Evolutionary conservation across 2,329 filamentous ascomycete genomes (phyloP).

Genomic region (Aschersonia sp.): DNA sequence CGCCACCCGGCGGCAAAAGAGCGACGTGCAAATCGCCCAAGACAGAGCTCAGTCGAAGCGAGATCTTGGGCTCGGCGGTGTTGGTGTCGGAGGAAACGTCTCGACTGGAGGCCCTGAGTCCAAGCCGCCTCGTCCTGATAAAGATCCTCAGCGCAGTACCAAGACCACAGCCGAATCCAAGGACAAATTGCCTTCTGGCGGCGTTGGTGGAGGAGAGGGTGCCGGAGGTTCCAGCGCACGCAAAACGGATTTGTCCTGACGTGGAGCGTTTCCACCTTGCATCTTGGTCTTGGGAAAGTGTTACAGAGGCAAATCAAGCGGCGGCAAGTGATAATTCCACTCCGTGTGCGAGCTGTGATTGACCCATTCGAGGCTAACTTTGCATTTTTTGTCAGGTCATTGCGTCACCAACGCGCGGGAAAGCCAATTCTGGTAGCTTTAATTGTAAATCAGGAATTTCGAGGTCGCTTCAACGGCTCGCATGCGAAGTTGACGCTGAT

Average conservation of each 20-base stretch:
- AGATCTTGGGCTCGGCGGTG: slow-evolving; percentile 15
- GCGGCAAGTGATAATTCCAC: too few relatives aligned
- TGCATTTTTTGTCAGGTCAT: too few relatives aligned
- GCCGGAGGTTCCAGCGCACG: slow-evolving; percentile 14
- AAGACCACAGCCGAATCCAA: slow-evolving; percentile 10
- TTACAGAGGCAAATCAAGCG: too few relatives aligned
- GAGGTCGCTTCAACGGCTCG: too few relatives aligned
- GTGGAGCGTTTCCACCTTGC: not conserved
- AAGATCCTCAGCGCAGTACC: slow-evolving; percentile 8
- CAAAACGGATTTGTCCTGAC: slow-evolving; percentile 11
- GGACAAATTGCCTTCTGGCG: slow-evolving; percentile 18
- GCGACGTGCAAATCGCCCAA: slow-evolving; percentile 5
- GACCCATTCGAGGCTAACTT: too few relatives aligned
- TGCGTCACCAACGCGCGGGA: too few relatives aligned
- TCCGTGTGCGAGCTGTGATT: too few relatives aligned
- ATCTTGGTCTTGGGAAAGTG: too few relatives aligned
- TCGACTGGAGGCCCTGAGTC: slow-evolving; percentile 15
- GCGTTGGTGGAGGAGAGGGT: slow-evolving; percentile 17
- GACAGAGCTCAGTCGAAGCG: slow-evolving; percentile 14
- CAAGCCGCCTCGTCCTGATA: slow-evolving; percentile 4
- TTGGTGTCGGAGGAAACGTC: slow-evolving; percentile 16
- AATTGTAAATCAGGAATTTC: too few relatives aligned
- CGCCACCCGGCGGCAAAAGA: slow-evolving; percentile 5
- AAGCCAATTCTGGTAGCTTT: too few relatives aligned
- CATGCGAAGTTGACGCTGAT: too few relatives aligned